A percentile compares a stretch with the other conserved stretches of the same genome.
These are phyloP conservation scores for Sanguinoderma infundibulare DNA, from an alignment of 1,284 basidiomycete genomes.

Conservation along the genomic window DNA sequence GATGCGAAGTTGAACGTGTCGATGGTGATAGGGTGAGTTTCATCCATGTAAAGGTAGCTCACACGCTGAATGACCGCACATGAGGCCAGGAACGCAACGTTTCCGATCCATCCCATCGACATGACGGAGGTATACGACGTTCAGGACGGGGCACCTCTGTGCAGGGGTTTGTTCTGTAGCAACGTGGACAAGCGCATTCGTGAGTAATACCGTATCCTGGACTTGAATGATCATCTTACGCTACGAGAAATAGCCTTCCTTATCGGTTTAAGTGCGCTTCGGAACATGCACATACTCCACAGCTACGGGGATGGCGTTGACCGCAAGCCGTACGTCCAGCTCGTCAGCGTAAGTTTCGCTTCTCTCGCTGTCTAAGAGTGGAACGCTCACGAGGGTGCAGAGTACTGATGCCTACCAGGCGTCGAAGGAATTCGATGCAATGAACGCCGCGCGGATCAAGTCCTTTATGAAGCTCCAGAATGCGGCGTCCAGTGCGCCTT, in stretches of 20 bases:
- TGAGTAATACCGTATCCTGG: not conserved
- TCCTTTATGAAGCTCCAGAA: not conserved
- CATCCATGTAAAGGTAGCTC: not conserved
- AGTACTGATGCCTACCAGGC: not conserved
- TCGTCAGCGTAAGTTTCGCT: conserved; percentile 4
- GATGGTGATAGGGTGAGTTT: conserved; percentile 6
- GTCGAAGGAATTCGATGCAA: not conserved
- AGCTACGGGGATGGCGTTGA: not conserved
- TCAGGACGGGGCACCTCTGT: conserved; percentile 6
- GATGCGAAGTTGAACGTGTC: conserved; percentile 11
- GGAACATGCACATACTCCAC: conserved; percentile 4
- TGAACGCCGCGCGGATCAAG: not conserved
- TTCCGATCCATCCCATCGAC: conserved; percentile 13
- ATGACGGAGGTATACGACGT: conserved; percentile 14
- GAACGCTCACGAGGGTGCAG: not conserved
- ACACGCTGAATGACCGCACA: not conserved
- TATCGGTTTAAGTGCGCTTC: conserved; percentile 11
- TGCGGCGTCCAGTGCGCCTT: not conserved
- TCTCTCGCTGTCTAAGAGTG: too few relatives aligned
- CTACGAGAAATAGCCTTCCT: conserved; percentile 5
- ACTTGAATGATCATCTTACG: not conserved
- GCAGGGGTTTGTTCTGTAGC: conserved; percentile 4
- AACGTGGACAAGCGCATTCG: conserved; percentile 4
- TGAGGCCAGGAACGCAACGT: not conserved
- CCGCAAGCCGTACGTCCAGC: not conserved